Evolutionary conservation across 164 flowering plant species (phyloP).

Genomic region (Buxus sempervirens): DNA sequence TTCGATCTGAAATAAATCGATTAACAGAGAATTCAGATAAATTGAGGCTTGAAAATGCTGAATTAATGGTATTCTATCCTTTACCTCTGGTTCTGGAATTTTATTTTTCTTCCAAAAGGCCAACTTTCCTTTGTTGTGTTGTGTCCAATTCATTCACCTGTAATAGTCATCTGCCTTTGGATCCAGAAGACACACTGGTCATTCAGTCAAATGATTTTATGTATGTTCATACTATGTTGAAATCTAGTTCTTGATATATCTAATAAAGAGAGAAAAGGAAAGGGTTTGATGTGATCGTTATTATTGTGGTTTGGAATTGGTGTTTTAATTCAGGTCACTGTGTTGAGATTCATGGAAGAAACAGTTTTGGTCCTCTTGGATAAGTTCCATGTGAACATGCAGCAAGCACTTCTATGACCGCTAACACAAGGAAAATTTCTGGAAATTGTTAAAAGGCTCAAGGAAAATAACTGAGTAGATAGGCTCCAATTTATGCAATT

Average conservation of each 20-base stretch:
- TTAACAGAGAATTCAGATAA: conserved; percentile 20
- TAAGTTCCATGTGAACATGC: background rate
- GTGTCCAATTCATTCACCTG: background rate
- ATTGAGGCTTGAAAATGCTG: conserved; percentile 24
- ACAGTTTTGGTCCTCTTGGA: background rate
- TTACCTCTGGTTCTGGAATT: background rate
- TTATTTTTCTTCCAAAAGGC: background rate
- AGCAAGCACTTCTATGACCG: background rate
- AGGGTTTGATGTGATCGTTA: background rate
- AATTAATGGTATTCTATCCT: conserved; percentile 15
- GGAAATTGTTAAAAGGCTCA: too few species aligned
- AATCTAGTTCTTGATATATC: too few species aligned
- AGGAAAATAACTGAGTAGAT: too few species aligned
- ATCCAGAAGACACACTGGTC: too few species aligned
- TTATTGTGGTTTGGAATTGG: background rate
- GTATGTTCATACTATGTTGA: background rate
- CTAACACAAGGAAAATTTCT: too few species aligned
- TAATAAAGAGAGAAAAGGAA: too few species aligned
- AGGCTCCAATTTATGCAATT: too few species aligned
- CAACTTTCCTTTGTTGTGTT: background rate
- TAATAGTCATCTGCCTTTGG: too few species aligned
- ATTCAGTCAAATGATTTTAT: background rate
- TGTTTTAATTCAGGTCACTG: background rate
- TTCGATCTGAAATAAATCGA: conserved; percentile 18
- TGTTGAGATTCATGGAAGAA: background rate